A percentile compares a stretch with the other conserved stretches of the same genome.
Evolutionary conservation across 805 yeast species (phyloP).

Genomic region (Starmera quercuum): DNA sequence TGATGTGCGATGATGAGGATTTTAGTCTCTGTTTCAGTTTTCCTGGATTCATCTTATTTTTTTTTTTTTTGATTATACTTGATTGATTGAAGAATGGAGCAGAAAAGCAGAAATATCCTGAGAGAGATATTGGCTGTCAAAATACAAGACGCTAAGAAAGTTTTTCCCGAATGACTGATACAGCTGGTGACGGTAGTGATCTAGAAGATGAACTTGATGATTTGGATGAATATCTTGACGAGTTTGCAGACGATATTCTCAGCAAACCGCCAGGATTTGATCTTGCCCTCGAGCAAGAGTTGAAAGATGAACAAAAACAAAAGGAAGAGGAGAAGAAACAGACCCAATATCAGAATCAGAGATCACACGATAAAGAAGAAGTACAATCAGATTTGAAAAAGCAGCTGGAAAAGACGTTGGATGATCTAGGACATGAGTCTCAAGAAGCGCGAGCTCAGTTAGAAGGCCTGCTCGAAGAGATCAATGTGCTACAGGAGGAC

Average conservation of each 20-base stretch:
- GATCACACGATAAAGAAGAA: constrained; percentile 21
- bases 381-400: constrained; percentile 25
- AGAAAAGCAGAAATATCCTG: no score
- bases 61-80: no score
- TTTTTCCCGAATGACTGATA: constrained; percentile 1
- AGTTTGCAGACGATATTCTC: constrained; percentile 66
- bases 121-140: no score
- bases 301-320: constrained; percentile 9
- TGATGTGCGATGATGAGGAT: no score
- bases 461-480: constrained; percentile 32
- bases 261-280: constrained; percentile 30
- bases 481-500: constrained; percentile 16
- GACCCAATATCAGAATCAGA: not conserved
- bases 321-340: constrained; percentile 2
- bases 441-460: constrained; percentile 46
- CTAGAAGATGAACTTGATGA: constrained; percentile 54
- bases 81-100: no score
- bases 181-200: not conserved
- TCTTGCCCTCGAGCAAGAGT: constrained; percentile 6
- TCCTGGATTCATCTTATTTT: no score
- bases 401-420: constrained; percentile 19
- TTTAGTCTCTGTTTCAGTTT: no score
- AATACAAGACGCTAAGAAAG: no score
- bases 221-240: constrained; percentile 79
- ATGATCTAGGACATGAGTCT: constrained; percentile 32